Conservation (phyloP, 306 rosid genomes). For the Gillenia trifoliata region DNA sequence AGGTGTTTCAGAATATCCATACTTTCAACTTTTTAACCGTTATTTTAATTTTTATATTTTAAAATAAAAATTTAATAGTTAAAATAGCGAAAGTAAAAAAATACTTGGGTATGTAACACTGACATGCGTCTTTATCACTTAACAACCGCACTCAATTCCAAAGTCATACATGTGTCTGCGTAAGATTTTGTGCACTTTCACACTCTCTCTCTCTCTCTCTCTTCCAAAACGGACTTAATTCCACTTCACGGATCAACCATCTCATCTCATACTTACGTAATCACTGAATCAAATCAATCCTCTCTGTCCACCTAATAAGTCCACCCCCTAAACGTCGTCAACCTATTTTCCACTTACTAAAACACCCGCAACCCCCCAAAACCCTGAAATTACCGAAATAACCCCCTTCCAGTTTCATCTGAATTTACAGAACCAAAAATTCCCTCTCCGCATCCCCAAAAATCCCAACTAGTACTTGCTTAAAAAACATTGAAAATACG, state of each 20-base stretch:
- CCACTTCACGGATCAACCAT: not conserved
- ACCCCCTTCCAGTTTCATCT: no score
- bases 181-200: no score
- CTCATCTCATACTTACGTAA: not conserved
- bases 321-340: not conserved
- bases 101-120: no score
- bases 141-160: slow-evolving; percentile 10
- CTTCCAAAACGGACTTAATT: not conserved
- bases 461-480: not conserved
- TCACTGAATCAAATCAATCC: not conserved
- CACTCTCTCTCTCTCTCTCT: not conserved
- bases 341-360: not conserved
- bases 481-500: not conserved
- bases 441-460: no score
- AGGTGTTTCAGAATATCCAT: no score
- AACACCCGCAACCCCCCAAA: not conserved
- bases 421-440: no score
- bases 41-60: no score
- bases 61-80: no score
- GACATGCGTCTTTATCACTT: not conserved
- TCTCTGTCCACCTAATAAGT: not conserved
- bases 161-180: not conserved
- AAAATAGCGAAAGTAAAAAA: no score
- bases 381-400: not conserved
- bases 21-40: no score